Base-by-base conservation (phyloP, 805 yeast genomes). In the Sugiyamaella floridensis region DNA sequence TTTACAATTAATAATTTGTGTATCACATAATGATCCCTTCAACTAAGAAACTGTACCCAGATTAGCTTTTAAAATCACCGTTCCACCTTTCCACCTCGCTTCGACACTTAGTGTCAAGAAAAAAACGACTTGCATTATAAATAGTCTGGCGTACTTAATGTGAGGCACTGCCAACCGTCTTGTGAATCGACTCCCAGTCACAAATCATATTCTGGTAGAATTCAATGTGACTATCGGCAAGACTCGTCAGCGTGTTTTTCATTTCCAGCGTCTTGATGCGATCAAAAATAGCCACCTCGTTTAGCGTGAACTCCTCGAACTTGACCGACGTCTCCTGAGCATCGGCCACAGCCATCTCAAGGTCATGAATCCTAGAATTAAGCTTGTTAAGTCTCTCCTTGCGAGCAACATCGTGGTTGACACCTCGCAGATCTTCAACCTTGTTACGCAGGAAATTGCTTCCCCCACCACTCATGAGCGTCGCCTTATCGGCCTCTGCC, bases 181-280 rank as follows among this genome's bases (percentile, higher is more conserved):
- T 47, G 26, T 44, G 40, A 4, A 53, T 45, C 10, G 40, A 6
- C 26, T 78, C 76, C 95, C 96, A 89, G 54, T 82, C 82, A 19
- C 78, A 78, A 49, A 85, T 78, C 64, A 88, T 73, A 22, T 77
- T 78, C 55, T 78, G 76, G 68, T 85, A 92, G 63, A 86, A 89
- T 26, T 77, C 76, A 51, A 87, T 81, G 67, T 92, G 86, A 55
- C 80, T 81, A 58, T 85, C 86, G 48, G 95, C 86, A 53, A 92
- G 72, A n/a, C 78, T 77, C 8, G 80, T 72, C 70, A 92, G 75
- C 1, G 95, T 78, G 29, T 76, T 75, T 63, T 84, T 83, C 66
- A 90, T 75, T 68, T 92, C 97, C 40, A 76, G 74, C 29, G 87
- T 80, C 68, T 89, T 89, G 56, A 88, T 85, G 20, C 75, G 76